These are phyloP conservation scores for Ogataea populi-albae DNA, from an alignment of 805 yeast genomes.

Conservation along the genomic window DNA sequence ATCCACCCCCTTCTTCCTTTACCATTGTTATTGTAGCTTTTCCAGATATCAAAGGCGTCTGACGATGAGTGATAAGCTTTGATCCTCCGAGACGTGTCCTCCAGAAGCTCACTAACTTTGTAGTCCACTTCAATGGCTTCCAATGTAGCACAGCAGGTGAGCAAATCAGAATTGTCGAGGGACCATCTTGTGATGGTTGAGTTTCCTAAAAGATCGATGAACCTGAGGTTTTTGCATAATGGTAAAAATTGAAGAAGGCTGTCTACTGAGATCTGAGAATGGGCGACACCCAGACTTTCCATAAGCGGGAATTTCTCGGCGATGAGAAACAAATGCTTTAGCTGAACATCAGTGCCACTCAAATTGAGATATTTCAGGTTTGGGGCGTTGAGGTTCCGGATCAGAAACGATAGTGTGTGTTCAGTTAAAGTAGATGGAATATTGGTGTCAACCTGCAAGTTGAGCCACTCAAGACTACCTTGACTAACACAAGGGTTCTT, in stretches of 20 bases:
- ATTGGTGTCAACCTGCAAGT: conserved; percentile 51
- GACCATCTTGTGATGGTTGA: conserved; percentile 59
- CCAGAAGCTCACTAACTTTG: conserved; percentile 49
- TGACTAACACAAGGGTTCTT: conserved; percentile 61
- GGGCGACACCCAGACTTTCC: conserved; percentile 42
- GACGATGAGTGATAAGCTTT: conserved; percentile 25
- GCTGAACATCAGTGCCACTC: conserved; percentile 50
- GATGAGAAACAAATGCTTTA: conserved; percentile 37
- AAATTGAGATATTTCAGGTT: conserved; percentile 46
- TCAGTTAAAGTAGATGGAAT: conserved; percentile 50
- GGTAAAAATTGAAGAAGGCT: conserved; percentile 38
- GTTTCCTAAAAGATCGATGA: conserved; percentile 66
- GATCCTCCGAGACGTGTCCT: conserved; percentile 29
- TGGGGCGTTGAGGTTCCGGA: conserved; percentile 43
- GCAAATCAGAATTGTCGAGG: conserved; percentile 44
- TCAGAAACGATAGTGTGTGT: conserved; percentile 41
- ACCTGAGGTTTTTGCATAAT: conserved; percentile 41
- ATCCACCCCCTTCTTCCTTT: conserved; percentile 85
- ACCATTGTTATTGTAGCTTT: conserved; percentile 44
- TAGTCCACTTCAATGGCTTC: conserved; percentile 66
- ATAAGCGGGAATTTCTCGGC: conserved; percentile 38
- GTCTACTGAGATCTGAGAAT: conserved; percentile 35
- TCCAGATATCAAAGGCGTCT: conserved; percentile 39
- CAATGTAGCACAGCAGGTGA: conserved; percentile 47
- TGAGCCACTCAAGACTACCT: conserved; percentile 47